Percentiles rank a stretch among this genome's conserved stretches.
Conservation (phyloP, 257 asterid species). For the Petrea volubilis region DNA sequence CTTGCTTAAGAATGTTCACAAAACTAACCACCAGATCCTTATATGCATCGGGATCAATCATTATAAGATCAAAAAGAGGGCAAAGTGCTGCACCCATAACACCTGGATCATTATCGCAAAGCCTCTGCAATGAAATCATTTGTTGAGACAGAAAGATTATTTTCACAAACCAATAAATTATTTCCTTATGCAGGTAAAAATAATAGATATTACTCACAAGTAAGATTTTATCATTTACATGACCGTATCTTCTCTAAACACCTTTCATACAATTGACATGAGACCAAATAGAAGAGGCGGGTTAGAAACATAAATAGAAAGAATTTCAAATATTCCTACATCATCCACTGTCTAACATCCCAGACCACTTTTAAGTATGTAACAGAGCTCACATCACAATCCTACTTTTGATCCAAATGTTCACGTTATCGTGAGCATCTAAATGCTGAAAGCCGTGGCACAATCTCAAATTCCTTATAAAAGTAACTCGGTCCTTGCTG, state of each 20-base stretch:
- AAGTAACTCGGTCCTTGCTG: background rate
- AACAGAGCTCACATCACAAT: constrained; percentile 7
- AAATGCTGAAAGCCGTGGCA: constrained; percentile 7
- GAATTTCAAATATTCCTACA: constrained; percentile 1
- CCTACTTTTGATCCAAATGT: background rate
- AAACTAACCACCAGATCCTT: constrained; percentile 89
- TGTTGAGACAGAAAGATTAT: constrained; percentile 8
- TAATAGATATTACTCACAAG: background rate
- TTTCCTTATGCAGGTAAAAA: constrained; percentile 10
- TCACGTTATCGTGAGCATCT: background rate
- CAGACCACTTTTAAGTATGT: background rate
- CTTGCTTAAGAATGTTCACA: constrained; percentile 95
- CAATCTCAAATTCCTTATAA: constrained; percentile 5
- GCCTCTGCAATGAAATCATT: constrained; percentile 61
- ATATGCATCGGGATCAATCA: constrained; percentile 65
- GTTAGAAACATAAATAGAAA: background rate
- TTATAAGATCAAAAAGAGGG: constrained; percentile 90
- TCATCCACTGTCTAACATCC: background rate
- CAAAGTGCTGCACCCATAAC: constrained; percentile 98
- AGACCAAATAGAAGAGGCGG: background rate
- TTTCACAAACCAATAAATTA: constrained; percentile 1
- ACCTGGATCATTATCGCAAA: constrained; percentile 96
- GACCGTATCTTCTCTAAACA: background rate
- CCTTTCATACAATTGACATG: background rate
- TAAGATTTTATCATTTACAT: background rate